phyloP scores from a whole-genome alignment of 176 grass and related monocot species.

The Ensete glaucum region DNA sequence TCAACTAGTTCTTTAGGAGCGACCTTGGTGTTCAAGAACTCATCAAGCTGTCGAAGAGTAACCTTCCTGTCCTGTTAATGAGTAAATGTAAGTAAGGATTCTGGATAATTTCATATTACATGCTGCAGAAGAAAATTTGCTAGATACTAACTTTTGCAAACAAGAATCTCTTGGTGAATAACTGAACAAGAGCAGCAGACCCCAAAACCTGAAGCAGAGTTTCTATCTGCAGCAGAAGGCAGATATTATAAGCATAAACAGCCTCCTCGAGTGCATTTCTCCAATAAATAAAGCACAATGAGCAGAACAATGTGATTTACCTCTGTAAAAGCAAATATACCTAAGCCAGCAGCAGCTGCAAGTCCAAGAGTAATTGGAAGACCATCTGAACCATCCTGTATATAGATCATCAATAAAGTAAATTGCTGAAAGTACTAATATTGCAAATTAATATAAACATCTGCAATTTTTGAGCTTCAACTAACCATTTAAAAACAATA shows the following conservation, averaged over 20 bases:
- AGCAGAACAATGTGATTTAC: constrained; percentile 20
- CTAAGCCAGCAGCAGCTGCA: constrained; percentile 75
- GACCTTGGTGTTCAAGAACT: constrained; percentile 90
- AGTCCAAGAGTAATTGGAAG: constrained; percentile 71
- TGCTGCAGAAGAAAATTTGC: neutral
- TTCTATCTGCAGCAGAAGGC: constrained; percentile 55
- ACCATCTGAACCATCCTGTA: constrained; percentile 60
- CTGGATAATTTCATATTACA: neutral
- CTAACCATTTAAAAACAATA: neutral
- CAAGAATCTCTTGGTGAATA: constrained; percentile 53
- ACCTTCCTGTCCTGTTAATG: constrained; percentile 58
- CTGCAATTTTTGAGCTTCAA: neutral
- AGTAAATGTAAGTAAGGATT: constrained; percentile 9
- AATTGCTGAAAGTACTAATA: constrained; percentile 2
- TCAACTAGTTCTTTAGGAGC: constrained; percentile 92
- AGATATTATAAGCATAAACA: constrained; percentile 7
- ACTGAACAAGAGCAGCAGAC: constrained; percentile 78
- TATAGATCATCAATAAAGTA: neutral
- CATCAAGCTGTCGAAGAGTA: constrained; percentile 66
- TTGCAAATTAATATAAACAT: neutral
- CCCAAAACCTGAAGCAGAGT: constrained; percentile 88
- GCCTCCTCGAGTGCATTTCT: neutral
- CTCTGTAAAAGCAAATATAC: constrained; percentile 76
- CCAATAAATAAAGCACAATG: neutral
- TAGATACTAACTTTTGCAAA: constrained; percentile 57